Evolutionary conservation across 805 yeast genomes (phyloP), one percentile per base, ranked within the genome.

Genomic region (Candida patagonica): DNA sequence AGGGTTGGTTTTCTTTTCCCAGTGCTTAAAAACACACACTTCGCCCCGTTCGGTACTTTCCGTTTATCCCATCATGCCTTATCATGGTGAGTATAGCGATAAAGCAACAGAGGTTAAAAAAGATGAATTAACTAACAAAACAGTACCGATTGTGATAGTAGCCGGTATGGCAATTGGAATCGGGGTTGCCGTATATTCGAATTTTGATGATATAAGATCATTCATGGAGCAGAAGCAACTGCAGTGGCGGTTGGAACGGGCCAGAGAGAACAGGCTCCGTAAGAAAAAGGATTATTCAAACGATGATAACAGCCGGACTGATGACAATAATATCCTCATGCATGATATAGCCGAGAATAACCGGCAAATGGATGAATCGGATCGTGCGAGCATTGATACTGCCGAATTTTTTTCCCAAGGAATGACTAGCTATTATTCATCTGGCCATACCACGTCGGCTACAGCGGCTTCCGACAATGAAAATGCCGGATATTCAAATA

Each of bases 181-280:
- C 1, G 55, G 55, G n/a, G 43, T 42, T 6, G 53, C 53, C 12
- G 40, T 46, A 7, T 50, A 45, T 30, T 43, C 51, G 16, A 50
- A 52, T 23, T 36, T 41, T 23, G 54, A 49, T 10, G 48, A 45
- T 24, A 47, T 53, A 24, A 13, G 13, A 5, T 17, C 31, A 15
- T 29, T 29, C 19, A 3, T 29, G 10, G 44, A 47, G 24, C 39
- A 42, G 35, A 40, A 40, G 36, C 42, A 42, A 16, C 40, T 45
- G 19, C 51, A 47, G 30, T 22, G 45, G 17, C 42, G 51, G 15
- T 25, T 46, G 24, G 17, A 43, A n/a, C 19, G 35, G 5, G n/a
- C n/a, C n/a, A n/a, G n/a, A n/a, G 49, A 41, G 16, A 29, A 38
- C 17, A 19, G 43, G 23, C 36, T 43, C 15, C 22, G 45, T 6